Conservation (phyloP, 495 filamentous ascomycete genomes). For the Podospora sp. region DNA sequence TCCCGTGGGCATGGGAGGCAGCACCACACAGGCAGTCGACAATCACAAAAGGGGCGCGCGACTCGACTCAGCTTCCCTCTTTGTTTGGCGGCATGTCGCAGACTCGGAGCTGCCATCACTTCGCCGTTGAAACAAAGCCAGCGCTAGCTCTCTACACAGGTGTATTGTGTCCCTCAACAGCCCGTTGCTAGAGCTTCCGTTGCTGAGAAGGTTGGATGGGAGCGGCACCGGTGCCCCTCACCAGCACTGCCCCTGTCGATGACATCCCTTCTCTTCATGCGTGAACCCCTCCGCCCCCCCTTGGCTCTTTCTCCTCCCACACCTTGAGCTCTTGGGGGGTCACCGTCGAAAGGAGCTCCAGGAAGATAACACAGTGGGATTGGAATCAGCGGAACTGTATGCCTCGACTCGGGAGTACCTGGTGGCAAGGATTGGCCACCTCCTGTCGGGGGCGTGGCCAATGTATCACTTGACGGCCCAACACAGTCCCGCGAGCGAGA, state of each 20-base stretch:
- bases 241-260: background rate
- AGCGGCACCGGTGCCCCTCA: background rate
- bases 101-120: background rate
- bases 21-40: background rate
- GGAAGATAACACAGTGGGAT: slow-evolving; percentile 22
- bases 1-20: background rate
- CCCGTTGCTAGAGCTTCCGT: background rate
- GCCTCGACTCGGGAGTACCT: slow-evolving; percentile 15
- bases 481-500: slow-evolving; percentile 17
- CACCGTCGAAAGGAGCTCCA: slow-evolving; percentile 10
- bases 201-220: background rate
- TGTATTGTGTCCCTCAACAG: background rate
- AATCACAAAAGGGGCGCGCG: background rate
- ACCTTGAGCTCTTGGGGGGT: slow-evolving; percentile 25
- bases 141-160: background rate
- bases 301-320: slow-evolving; percentile 25
- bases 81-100: background rate
- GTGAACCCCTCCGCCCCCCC: slow-evolving; percentile 12
- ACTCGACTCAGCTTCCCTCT: background rate
- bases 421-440: slow-evolving; percentile 10
- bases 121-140: background rate
- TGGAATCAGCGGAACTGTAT: background rate
- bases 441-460: slow-evolving; percentile 15
- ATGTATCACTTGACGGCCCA: slow-evolving; percentile 14
- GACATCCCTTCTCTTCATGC: slow-evolving; percentile 6